A percentile compares a stretch with the other conserved stretches of the same genome.
Evolutionary conservation across 129 eudicot genomes (phyloP).

Genomic region (Smallanthus sonchifolius): DNA sequence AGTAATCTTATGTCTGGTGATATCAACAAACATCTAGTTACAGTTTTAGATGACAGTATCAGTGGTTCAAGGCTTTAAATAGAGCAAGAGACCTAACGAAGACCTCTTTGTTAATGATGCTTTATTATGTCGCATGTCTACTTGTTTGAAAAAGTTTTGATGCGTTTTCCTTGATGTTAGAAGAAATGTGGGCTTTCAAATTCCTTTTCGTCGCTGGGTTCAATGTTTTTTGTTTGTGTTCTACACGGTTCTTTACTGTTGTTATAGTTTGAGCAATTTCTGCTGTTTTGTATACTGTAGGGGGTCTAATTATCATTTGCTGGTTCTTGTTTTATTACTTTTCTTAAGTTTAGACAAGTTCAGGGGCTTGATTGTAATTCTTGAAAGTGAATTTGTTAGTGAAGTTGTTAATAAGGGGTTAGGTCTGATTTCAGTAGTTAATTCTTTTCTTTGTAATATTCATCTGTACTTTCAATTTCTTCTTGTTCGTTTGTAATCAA

Average conservation of each 20-base stretch:
- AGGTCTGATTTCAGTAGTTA: no score
- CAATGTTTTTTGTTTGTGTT: conserved; percentile 23
- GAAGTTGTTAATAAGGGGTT: no score
- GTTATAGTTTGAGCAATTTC: no score
- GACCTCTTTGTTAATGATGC: conserved; percentile 4
- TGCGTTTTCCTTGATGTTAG: neutral
- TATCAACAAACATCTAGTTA: conserved; percentile 16
- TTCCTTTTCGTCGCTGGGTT: conserved; percentile 6
- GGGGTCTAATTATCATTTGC: no score
- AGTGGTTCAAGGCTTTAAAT: conserved; percentile 32
- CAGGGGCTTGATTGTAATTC: no score
- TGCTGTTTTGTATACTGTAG: no score
- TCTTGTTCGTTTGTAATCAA: no score
- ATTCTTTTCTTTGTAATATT: no score
- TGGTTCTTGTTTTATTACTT: no score
- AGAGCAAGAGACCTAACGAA: conserved; percentile 29
- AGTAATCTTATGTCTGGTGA: conserved; percentile 20
- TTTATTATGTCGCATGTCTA: conserved; percentile 6
- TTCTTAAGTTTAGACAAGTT: no score
- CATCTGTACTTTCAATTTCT: no score
- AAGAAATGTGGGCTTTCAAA: neutral
- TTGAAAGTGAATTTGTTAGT: no score
- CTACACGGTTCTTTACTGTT: conserved; percentile 22
- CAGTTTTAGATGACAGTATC: conserved; percentile 20
- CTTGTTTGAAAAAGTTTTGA: neutral